Conservation (phyloP, 495 filamentous ascomycete species). For the Tuber microsphaerosporum region DNA sequence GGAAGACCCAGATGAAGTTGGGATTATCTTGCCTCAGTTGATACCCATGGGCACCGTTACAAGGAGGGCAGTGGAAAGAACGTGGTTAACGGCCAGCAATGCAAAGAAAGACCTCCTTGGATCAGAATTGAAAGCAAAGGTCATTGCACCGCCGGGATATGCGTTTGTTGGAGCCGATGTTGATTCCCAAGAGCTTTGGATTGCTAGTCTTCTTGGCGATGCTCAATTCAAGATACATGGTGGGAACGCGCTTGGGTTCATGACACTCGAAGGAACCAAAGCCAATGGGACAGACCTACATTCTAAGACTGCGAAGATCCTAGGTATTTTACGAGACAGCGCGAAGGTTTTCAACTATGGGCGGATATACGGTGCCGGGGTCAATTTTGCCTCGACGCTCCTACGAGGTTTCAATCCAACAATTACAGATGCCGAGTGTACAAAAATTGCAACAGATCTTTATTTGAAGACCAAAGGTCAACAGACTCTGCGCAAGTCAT, state of each 20-base stretch:
- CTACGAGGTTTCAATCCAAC: slow-evolving; percentile 86
- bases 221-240: slow-evolving; percentile 89
- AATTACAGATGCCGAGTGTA: slow-evolving; percentile 67
- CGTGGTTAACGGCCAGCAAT: slow-evolving; percentile 96
- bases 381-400: slow-evolving; percentile 85
- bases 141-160: slow-evolving; percentile 83
- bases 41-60: slow-evolving; percentile 99
- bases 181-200: slow-evolving; percentile 98
- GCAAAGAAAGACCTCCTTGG: slow-evolving; percentile 92
- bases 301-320: slow-evolving; percentile 81
- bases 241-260: slow-evolving; percentile 95
- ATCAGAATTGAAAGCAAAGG: slow-evolving; percentile 94
- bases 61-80: slow-evolving; percentile 92
- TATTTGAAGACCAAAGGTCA: slow-evolving; percentile 85
- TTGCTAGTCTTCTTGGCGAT: slow-evolving; percentile 90
- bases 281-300: slow-evolving; percentile 89
- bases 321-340: slow-evolving; percentile 88
- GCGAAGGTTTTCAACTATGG: slow-evolving; percentile 99
- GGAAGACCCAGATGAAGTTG: slow-evolving; percentile 43
- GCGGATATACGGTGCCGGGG: slow-evolving; percentile 90
- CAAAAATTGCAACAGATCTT: slow-evolving; percentile 65
- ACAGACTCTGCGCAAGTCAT: slow-evolving; percentile 60
- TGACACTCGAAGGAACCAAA: slow-evolving; percentile 96
- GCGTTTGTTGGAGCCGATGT: slow-evolving; percentile 95
- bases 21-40: slow-evolving; percentile 94